Conservation (phyloP, 768 basidiomycete genomes). For the Trametes cubensis region DNA sequence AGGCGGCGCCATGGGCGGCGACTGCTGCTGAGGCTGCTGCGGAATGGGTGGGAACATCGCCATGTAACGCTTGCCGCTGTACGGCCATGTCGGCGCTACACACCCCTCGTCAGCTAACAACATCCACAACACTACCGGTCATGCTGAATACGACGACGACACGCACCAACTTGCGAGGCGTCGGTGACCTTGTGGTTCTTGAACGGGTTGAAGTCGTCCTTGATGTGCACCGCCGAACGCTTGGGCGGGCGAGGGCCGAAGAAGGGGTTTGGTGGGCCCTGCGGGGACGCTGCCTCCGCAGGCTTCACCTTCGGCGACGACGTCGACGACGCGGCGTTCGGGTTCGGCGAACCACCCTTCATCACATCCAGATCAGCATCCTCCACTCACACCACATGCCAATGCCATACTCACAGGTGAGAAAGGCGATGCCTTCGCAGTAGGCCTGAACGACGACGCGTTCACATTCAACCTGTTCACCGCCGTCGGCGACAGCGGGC, state of each 20-base stretch:
- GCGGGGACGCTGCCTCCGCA: conserved; percentile 41
- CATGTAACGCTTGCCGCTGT: conserved; percentile 84
- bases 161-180: conserved; percentile 73
- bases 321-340: conserved; percentile 44
- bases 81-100: conserved; percentile 81
- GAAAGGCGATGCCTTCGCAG: conserved; percentile 65
- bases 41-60: conserved; percentile 71
- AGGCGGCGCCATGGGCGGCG: conserved; percentile 66
- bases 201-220: conserved; percentile 98
- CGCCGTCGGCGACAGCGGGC: conserved; percentile 55
- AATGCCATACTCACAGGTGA: conserved; percentile 49
- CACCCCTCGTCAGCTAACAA: conserved; percentile 8
- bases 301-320: conserved; percentile 66
- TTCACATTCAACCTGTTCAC: conserved; percentile 79
- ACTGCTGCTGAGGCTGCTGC: conserved; percentile 63
- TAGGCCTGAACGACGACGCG: conserved; percentile 90
- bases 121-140: not conserved
- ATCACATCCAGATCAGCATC: conserved; percentile 18
- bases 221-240: conserved; percentile 77
- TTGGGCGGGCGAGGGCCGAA: conserved; percentile 81
- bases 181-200: conserved; percentile 82
- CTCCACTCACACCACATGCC: conserved; percentile 39
- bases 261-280: conserved; percentile 78
- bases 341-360: conserved; percentile 36
- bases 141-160: not conserved